phyloP scores from a whole-genome alignment of 1,284 basidiomycete genomes.

The Cryptococcus jaspeensis region DNA sequence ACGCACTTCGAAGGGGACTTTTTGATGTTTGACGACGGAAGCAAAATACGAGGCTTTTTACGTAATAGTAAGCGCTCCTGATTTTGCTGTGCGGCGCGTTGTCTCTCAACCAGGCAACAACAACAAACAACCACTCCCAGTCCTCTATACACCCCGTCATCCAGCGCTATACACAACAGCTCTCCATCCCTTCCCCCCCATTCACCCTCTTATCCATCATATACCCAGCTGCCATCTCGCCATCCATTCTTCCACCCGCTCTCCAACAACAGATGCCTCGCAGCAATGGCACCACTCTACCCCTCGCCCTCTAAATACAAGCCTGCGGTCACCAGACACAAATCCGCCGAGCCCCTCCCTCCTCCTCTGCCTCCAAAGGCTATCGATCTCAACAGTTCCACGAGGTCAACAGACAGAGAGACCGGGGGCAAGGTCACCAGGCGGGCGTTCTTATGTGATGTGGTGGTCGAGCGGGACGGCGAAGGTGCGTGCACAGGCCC shows the following conservation, averaged over 20 bases:
- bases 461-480: conserved; percentile 40
- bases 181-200: neutral
- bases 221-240: neutral
- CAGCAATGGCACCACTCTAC: neutral
- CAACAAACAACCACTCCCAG: neutral
- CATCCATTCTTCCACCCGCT: no score
- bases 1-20: no score
- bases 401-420: conserved; percentile 34
- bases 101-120: neutral
- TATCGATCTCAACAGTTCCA: conserved; percentile 45
- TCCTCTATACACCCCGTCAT: neutral
- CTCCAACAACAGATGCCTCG: no score
- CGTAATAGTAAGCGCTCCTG: neutral
- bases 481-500: conserved; percentile 23
- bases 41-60: no score
- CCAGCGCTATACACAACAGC: neutral
- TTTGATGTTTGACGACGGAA: no score
- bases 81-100: neutral
- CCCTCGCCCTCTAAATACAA: conserved; percentile 2
- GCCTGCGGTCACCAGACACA: conserved; percentile 1
- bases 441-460: conserved; percentile 46
- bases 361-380: conserved; percentile 30
- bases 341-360: conserved; percentile 18
- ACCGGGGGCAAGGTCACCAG: conserved; percentile 32
- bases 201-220: neutral